A percentile compares a stretch with the other conserved stretches of the same genome.
phyloP scores from a whole-genome alignment of 2,329 filamentous ascomycete genomes.

The Sarocladium kiliense region DNA sequence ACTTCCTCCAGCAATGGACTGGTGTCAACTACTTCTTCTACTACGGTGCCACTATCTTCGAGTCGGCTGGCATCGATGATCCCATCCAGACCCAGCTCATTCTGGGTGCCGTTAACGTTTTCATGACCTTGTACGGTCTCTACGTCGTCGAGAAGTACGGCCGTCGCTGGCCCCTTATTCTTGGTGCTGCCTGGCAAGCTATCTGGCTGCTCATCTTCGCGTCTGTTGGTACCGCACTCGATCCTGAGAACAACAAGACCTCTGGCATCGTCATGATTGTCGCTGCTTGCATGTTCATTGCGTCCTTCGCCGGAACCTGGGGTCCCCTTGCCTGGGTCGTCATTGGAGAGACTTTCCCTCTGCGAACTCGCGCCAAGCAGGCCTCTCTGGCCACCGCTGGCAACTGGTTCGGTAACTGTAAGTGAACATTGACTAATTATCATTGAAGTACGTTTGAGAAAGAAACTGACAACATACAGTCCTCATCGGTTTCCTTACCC shows the following conservation, averaged over 20 bases:
- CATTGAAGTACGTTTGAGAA: neutral
- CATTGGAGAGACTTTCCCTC: slow-evolving; percentile 61
- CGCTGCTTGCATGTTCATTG: slow-evolving; percentile 69
- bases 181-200: slow-evolving; percentile 64
- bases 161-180: slow-evolving; percentile 61
- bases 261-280: slow-evolving; percentile 67
- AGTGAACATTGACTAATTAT: slow-evolving; percentile 12
- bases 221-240: slow-evolving; percentile 43
- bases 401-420: slow-evolving; percentile 57
- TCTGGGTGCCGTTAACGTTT: slow-evolving; percentile 62
- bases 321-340: slow-evolving; percentile 66
- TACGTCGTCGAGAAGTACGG: slow-evolving; percentile 65
- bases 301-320: slow-evolving; percentile 65
- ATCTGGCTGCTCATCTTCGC: slow-evolving; percentile 62
- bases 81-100: slow-evolving; percentile 65
- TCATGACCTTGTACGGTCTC: slow-evolving; percentile 60
- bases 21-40: slow-evolving; percentile 56
- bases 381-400: slow-evolving; percentile 48
- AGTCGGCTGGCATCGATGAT: slow-evolving; percentile 60
- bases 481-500: slow-evolving; percentile 63
- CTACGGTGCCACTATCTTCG: slow-evolving; percentile 64
- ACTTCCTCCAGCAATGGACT: slow-evolving; percentile 63
- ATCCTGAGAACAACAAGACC: slow-evolving; percentile 35
- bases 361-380: slow-evolving; percentile 49
- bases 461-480: slow-evolving; percentile 27